Percentiles rank a stretch among this genome's conserved stretches.
These are phyloP conservation scores for Sarcodon aspratus DNA, from an alignment of 768 basidiomycete species.

Conservation along the genomic window DNA sequence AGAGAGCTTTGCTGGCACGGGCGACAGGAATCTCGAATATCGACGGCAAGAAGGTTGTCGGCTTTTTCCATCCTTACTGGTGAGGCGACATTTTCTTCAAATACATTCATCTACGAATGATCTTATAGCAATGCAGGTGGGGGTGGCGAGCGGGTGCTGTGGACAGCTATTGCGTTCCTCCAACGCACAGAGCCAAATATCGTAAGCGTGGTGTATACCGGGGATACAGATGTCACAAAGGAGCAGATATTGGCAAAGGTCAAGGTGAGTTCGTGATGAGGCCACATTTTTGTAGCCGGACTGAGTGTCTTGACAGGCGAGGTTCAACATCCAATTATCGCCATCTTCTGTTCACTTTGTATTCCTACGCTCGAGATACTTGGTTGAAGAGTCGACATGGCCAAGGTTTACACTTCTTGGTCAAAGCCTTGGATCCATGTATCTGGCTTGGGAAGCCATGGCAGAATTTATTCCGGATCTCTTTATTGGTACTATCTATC, in stretches of 20 bases:
- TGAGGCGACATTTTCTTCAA: slow-evolving; percentile 24
- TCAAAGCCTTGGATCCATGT: slow-evolving; percentile 83
- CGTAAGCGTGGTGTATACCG: slow-evolving; percentile 79
- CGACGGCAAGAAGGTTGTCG: slow-evolving; percentile 36
- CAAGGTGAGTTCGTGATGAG: slow-evolving; percentile 34
- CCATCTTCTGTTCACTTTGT: slow-evolving; percentile 66
- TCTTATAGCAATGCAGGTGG: slow-evolving; percentile 81
- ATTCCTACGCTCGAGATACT: slow-evolving; percentile 55
- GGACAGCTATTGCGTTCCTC: slow-evolving; percentile 75
- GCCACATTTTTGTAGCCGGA: not conserved
- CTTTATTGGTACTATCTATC: slow-evolving; percentile 60
- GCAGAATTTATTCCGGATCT: slow-evolving; percentile 72
- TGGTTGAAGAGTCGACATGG: slow-evolving; percentile 81
- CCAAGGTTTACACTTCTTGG: slow-evolving; percentile 85
- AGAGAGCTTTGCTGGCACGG: not conserved
- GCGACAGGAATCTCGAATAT: slow-evolving; percentile 5
- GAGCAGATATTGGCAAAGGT: slow-evolving; percentile 72
- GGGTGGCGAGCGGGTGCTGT: slow-evolving; percentile 91
- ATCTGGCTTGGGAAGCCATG: slow-evolving; percentile 78
- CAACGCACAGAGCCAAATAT: slow-evolving; percentile 58
- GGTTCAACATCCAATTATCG: slow-evolving; percentile 71
- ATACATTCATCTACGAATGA: slow-evolving; percentile 14
- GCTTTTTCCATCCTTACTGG: slow-evolving; percentile 97
- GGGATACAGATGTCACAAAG: slow-evolving; percentile 75
- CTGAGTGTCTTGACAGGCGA: slow-evolving; percentile 30